phyloP scores from a whole-genome alignment of 495 filamentous ascomycete species.

The Talaromyces nanjingensis region DNA sequence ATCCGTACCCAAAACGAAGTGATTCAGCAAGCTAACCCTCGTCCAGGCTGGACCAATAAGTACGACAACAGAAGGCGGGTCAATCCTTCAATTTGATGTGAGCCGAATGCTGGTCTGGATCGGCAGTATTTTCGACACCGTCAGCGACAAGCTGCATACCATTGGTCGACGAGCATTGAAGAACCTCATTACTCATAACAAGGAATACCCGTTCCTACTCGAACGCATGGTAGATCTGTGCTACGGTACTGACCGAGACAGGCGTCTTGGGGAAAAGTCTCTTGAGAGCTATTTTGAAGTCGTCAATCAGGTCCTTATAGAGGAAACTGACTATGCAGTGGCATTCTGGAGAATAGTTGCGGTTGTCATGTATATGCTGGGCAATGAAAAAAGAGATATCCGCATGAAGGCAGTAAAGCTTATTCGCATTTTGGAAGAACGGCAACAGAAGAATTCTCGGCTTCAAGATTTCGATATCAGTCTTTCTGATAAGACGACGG shows the following conservation, averaged over 20 bases:
- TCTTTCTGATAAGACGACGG: constrained; percentile 95
- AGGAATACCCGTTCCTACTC: constrained; percentile 71
- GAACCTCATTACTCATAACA: constrained; percentile 86
- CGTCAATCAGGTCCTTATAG: constrained; percentile 75
- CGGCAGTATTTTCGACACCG: constrained; percentile 82
- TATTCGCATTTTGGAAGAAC: constrained; percentile 74
- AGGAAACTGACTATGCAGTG: constrained; percentile 69
- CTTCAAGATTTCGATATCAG: constrained; percentile 97
- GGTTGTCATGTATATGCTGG: constrained; percentile 82
- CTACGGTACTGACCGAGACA: constrained; percentile 41
- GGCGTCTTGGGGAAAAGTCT: constrained; percentile 53
- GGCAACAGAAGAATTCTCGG: constrained; percentile 76
- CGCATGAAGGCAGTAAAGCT: constrained; percentile 83
- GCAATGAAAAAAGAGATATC: constrained; percentile 81
- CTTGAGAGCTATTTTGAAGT: constrained; percentile 95
- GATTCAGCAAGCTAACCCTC: constrained; percentile 9
- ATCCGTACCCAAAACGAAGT: constrained; percentile 1
- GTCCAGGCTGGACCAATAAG: constrained; percentile 77
- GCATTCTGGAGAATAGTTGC: constrained; percentile 86
- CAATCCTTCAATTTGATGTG: constrained; percentile 82
- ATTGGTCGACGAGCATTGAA: constrained; percentile 86
- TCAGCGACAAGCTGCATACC: constrained; percentile 83
- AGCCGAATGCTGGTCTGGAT: constrained; percentile 91
- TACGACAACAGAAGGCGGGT: constrained; percentile 76
- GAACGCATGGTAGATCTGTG: constrained; percentile 85